Base-by-base conservation (phyloP, 768 basidiomycete species). In the Mycena crocata region DNA sequence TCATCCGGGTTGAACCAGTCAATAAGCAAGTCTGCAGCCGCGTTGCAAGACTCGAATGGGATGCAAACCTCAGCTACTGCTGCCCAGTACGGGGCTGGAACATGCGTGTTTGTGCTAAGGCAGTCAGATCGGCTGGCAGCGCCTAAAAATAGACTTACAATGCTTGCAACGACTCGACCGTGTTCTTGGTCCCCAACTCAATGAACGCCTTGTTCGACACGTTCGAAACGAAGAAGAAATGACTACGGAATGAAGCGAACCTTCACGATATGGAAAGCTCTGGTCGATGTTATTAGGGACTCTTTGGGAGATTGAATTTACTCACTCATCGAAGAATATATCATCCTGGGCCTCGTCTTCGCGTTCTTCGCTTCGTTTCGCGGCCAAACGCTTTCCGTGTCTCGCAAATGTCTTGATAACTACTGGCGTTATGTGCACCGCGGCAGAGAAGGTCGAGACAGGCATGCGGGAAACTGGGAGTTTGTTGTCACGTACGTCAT, bases 261-360 rank as follows among this genome's bases (percentile, higher is more conserved):
- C n/a, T 90, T 90, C 39, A 92, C 89, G 26, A 92, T 87, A 64
- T 89, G 82, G 75, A 92, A 93, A 0, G 90, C 90, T 78, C 87
- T 88, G 67, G 10, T 7, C 13, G 35, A 44, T 48, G 40, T 14
- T 52, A 30, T 9, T 28, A 5, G 49, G 58, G 35, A 40, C 44
- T 23, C n/a, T n/a, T 44, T 5, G 21, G 19, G 19, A 50, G 46
- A 31, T 19, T 24, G 9, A 32, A 32, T 21, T 63, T 1, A 65
- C 84, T 73, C 69, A 90, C 86, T 93, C 87, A 77, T 93, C 90
- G 75, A 87, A 92, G 73, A 92, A 80, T 23, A 93, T 81, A 68
- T 91, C 87, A 42, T 84, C 84, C 68, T 87, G 85, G 21, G 87
- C 83, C 8, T 87, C 86, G 37, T 84, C 81, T 37, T 82, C 79